phyloP scores from a whole-genome alignment of 192 early-diverging fungal species.

The Umbelopsis vinacea region DNA sequence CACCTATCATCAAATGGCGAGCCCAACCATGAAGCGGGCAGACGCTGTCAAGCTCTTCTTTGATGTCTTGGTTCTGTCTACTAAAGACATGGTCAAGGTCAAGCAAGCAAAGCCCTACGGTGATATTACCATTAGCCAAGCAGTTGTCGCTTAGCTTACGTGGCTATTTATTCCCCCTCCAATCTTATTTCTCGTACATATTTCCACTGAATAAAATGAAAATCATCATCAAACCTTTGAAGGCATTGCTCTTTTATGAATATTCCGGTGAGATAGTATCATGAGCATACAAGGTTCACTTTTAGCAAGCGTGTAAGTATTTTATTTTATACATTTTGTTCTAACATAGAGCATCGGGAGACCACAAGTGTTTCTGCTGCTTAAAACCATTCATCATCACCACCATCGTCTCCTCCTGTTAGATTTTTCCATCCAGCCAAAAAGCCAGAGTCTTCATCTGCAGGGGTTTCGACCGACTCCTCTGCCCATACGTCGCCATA shows the following conservation, averaged over 20 bases:
- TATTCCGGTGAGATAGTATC: too few relatives aligned
- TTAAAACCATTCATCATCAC: constrained; percentile 21
- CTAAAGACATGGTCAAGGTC: constrained; percentile 83
- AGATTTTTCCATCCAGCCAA: neutral
- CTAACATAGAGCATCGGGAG: too few relatives aligned
- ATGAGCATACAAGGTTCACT: too few relatives aligned
- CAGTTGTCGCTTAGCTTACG: neutral
- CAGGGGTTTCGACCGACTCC: constrained; percentile 23
- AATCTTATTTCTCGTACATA: constrained; percentile 3
- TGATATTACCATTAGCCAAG: constrained; percentile 60
- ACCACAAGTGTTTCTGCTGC: too few relatives aligned
- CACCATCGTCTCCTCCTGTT: neutral
- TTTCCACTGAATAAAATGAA: constrained; percentile 1
- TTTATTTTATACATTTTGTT: too few relatives aligned
- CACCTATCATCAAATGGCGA: constrained; percentile 22
- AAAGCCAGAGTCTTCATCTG: constrained; percentile 2
- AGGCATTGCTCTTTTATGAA: too few relatives aligned
- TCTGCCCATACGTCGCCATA: constrained; percentile 50
- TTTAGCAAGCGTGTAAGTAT: too few relatives aligned
- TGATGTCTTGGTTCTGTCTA: constrained; percentile 89
- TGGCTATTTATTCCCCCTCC: neutral
- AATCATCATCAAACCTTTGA: neutral
- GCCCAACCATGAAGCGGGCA: constrained; percentile 54
- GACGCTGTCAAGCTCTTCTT: constrained; percentile 89
- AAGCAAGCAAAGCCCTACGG: constrained; percentile 82